Evolutionary conservation across 306 rosid genomes (phyloP).

Genomic region (Dicorynia guianensis): DNA sequence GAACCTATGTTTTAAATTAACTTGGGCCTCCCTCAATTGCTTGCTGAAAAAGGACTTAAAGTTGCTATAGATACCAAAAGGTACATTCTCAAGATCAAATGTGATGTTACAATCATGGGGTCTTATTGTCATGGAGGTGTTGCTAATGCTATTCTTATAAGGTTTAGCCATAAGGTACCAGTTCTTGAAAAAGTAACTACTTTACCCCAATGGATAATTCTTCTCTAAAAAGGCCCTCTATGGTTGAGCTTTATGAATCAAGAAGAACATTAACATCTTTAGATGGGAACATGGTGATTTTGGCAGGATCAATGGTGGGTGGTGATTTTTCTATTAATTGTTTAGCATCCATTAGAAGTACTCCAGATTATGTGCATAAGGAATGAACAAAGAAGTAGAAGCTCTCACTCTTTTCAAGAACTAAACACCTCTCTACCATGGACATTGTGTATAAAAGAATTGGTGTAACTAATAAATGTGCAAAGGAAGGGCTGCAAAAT

Average conservation of each 20-base stretch:
- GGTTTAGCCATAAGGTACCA: conserved; percentile 74
- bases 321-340: too few relatives aligned
- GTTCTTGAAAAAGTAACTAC: conserved; percentile 89
- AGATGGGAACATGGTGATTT: conserved; percentile 62
- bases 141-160: conserved; percentile 77
- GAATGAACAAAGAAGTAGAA: conserved; percentile 67
- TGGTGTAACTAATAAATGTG: conserved; percentile 66
- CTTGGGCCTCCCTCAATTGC: conserved; percentile 51
- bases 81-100: conserved; percentile 56
- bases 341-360: conserved; percentile 78
- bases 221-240: conserved; percentile 77
- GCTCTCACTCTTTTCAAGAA: conserved; percentile 57
- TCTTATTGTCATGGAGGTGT: conserved; percentile 95
- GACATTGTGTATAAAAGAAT: conserved; percentile 71
- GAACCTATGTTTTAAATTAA: conserved; percentile 58
- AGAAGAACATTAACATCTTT: conserved; percentile 59
- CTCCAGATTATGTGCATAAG: conserved; percentile 61
- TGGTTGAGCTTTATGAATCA: conserved; percentile 66
- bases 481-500: conserved; percentile 82
- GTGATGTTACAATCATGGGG: conserved; percentile 81
- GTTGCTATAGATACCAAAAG: conserved; percentile 41
- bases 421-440: conserved; percentile 70
- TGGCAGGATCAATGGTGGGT: conserved; percentile 78
- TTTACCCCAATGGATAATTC: conserved; percentile 69
- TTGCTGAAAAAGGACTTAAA: conserved; percentile 65